phyloP scores from a whole-genome alignment of 352 stramenopile genomes.

The Thalassiosira oceanica region DNA sequence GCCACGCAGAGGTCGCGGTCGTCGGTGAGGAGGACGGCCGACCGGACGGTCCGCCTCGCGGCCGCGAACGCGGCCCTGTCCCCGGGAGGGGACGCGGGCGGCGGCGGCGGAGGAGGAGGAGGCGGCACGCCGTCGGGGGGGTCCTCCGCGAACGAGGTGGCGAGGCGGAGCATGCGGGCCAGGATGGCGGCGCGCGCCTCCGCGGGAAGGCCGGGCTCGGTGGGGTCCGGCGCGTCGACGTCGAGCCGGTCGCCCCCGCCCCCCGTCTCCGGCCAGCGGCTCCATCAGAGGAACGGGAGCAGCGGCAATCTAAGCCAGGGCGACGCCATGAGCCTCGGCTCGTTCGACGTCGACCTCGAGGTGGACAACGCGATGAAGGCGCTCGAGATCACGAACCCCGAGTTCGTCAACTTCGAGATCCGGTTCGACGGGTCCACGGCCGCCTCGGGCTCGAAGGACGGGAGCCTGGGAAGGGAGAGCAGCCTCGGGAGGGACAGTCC shows the following conservation, averaged over 20 bases:
- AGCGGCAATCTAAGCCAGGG: background rate
- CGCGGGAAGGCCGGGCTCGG: background rate
- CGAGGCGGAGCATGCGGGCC: background rate
- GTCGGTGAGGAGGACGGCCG: conserved; percentile 20
- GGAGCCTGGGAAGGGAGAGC: conserved; percentile 4
- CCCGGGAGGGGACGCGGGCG: background rate
- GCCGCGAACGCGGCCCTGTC: background rate
- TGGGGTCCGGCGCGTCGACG: too few relatives aligned
- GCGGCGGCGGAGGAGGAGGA: background rate
- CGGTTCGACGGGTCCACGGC: too few relatives aligned
- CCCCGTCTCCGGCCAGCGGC: background rate
- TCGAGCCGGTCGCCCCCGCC: too few relatives aligned
- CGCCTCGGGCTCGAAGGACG: too few relatives aligned
- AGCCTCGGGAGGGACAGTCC: background rate
- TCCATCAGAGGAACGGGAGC: background rate
- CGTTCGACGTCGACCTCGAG: conserved; percentile 28
- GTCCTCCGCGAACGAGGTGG: background rate
- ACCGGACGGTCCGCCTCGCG: conserved; percentile 16
- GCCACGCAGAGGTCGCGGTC: conserved; percentile 12
- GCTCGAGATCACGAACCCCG: conserved; percentile 32
- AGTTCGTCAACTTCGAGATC: too few relatives aligned
- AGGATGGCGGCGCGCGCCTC: background rate
- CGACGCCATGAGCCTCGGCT: conserved; percentile 3
- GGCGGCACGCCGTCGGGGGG: background rate
- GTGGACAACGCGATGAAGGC: conserved; percentile 35